Evolutionary conservation across 352 stramenopile species (phyloP), one percentile per base, ranked within the genome.

Genomic region (Phytopythium aichiense): DNA sequence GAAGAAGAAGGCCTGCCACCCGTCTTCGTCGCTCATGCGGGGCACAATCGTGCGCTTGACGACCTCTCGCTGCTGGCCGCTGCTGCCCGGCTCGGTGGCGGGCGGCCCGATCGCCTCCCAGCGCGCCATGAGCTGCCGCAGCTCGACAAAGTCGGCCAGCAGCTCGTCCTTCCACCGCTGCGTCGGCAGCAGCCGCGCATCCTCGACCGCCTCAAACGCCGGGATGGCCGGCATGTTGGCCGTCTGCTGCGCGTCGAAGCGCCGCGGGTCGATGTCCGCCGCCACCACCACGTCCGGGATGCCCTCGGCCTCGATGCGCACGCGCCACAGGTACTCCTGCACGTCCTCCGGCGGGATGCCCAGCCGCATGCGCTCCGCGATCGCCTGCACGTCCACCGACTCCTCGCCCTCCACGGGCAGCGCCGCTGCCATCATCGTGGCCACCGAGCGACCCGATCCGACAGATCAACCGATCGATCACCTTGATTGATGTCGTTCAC

Each of bases 271-370:
- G n/a, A 95, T 67, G 64, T 84, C 69, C 46, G 71, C 72, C 23
- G 86, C 79, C 52, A 92, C 85, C 33, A 92, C 84, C 51, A 95
- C 74, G 60, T 93, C 77, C 13, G 86, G 84, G 58, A 95, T 88
- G 31, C 68, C 74, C 56, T 91, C 80, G 18, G 84, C 86, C 68
- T 95, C 86, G 25, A 91, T 65, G 16, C 86, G 79, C 54, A 95
- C 86, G 28, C 86, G 77, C 86, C 86, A 95, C 8, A 95, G 67
- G 67, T 95, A 95, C 68, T 95, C 86, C 61, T 95, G 82, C 5
- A 90, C 86, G 58, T 93, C 76, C 25, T 76, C 71, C 0, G 86
- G 86, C 2, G 86, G 86, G 1, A 88, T 11, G 8, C 75, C 81
- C 43, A 79, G 69, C 45, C 79, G 71, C 84, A 93, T 93, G 53